Evolutionary conservation across 2,329 filamentous ascomycete species (phyloP).

Genomic region (Pleoardoris graminearum): DNA sequence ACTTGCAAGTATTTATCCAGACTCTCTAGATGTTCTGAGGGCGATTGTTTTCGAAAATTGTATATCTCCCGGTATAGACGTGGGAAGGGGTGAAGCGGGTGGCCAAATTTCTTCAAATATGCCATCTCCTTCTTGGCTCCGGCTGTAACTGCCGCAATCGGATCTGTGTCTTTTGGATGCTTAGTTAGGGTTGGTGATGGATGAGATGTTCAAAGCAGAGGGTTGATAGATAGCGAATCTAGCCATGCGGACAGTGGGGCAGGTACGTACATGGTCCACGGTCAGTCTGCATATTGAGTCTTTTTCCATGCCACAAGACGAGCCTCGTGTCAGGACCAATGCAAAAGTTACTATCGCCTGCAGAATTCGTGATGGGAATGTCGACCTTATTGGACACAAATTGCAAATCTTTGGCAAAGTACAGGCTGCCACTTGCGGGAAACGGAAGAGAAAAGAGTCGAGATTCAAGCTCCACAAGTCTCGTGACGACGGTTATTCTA

Average conservation of each 20-base stretch:
- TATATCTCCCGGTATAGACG: conserved; percentile 38
- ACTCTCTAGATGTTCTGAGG: conserved; percentile 30
- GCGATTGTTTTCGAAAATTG: conserved; percentile 34
- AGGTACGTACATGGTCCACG: conserved; percentile 40
- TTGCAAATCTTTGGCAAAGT: conserved; percentile 23
- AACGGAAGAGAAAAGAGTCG: conserved; percentile 30
- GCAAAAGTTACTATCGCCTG: conserved; percentile 22
- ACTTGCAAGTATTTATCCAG: conserved; percentile 36
- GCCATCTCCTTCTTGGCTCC: conserved; percentile 40
- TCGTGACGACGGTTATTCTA: conserved; percentile 25
- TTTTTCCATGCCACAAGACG: conserved; percentile 36
- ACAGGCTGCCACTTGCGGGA: conserved; percentile 42
- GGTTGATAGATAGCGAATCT: conserved; percentile 3
- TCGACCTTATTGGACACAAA: conserved; percentile 17
- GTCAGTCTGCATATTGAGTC: conserved; percentile 25
- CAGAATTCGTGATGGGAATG: conserved; percentile 12
- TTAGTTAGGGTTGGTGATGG: conserved; percentile 18
- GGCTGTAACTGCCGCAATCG: conserved; percentile 28
- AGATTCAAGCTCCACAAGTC: conserved; percentile 36
- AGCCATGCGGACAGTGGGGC: conserved; percentile 3
- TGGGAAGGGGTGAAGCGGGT: conserved; percentile 36
- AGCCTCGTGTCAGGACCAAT: conserved; percentile 37
- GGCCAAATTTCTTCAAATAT: conserved; percentile 33
- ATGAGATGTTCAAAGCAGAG: neutral
- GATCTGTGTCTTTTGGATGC: conserved; percentile 24